Base-by-base conservation (phyloP, 2,329 filamentous ascomycete species). In the Ophiocordyceps polyrhachis-furcata region DNA sequence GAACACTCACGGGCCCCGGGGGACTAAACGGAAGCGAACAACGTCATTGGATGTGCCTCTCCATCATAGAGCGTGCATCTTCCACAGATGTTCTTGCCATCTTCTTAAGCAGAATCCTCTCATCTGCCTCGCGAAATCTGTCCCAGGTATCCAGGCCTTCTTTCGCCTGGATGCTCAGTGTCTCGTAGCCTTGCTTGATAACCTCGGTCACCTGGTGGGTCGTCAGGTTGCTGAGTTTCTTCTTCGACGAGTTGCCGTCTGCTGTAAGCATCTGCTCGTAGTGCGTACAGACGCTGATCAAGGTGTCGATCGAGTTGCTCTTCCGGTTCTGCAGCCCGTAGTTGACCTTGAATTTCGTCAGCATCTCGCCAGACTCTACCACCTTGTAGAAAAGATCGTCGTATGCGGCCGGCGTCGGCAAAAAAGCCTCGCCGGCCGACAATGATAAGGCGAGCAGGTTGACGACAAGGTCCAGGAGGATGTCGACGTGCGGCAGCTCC, bases 301-400 rank as follows among this genome's bases (percentile, higher is more conserved):
- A 70, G 1, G 84, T 93, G 43, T 85, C 81, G 55, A 95, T 91
- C 3, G 84, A 84, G 62, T 73, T 83, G 41, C 72, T 75, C 20
- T 69, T 62, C 41, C 75, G 62, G 48, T 70, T 73, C 2, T 64
- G 66, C 15, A 81, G 62, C 5, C 66, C 64, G 60, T 91, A 96
- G 11, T 75, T 80, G 49, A 87, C 77, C 38, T 85, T 77, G 64
- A 96, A 94, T 56, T 84, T 86, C 29, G 72, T 66, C 20, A 96
- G 71, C 13, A 85, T 73, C 43, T 93, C 85, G 12, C 88, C 86
- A 2, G 81, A 83, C 62, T 98, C 91, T 23, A 96, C 87, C 2
- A 96, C 74, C 64, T 98, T 98, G 74, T 98, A 98, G 65, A 98
- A 96, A 0, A 98, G 70, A 56, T 98, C 91, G 55, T 98, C 91